Evolutionary conservation across 352 stramenopile species (phyloP).

Genomic region (Peronospora destructor): DNA sequence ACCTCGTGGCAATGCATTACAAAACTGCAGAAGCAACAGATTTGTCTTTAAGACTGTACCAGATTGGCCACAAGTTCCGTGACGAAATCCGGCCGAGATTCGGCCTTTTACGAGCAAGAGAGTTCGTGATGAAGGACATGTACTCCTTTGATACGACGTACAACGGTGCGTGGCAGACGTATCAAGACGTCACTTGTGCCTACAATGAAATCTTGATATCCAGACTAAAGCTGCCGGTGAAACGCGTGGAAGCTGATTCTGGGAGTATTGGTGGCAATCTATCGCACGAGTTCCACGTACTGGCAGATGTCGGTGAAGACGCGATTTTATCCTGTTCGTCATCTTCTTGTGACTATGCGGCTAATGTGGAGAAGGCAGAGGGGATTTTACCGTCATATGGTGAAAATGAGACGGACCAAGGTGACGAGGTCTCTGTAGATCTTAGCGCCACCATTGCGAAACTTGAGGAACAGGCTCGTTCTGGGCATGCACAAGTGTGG

Average conservation of each 20-base stretch:
- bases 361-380: constrained; percentile 84
- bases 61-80: constrained; percentile 84
- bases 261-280: constrained; percentile 84
- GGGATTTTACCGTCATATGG: constrained; percentile 23
- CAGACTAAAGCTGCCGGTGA: constrained; percentile 61
- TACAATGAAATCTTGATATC: constrained; percentile 73
- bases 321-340: constrained; percentile 64
- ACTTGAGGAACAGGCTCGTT: constrained; percentile 12
- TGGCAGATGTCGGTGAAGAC: constrained; percentile 79
- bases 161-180: constrained; percentile 54
- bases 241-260: constrained; percentile 79
- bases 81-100: constrained; percentile 86
- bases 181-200: constrained; percentile 66
- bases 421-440: constrained; percentile 9
- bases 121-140: constrained; percentile 91
- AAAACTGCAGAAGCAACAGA: constrained; percentile 26
- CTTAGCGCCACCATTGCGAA: constrained; percentile 20
- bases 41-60: constrained; percentile 69
- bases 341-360: constrained; percentile 56
- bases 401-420: background rate
- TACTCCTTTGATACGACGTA: constrained; percentile 83
- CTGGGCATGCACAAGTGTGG: constrained; percentile 24
- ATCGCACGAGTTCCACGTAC: constrained; percentile 87
- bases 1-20: constrained; percentile 64
- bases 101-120: constrained; percentile 66